Conservation (phyloP, 768 basidiomycete genomes). For the Russula dissimulans region DNA sequence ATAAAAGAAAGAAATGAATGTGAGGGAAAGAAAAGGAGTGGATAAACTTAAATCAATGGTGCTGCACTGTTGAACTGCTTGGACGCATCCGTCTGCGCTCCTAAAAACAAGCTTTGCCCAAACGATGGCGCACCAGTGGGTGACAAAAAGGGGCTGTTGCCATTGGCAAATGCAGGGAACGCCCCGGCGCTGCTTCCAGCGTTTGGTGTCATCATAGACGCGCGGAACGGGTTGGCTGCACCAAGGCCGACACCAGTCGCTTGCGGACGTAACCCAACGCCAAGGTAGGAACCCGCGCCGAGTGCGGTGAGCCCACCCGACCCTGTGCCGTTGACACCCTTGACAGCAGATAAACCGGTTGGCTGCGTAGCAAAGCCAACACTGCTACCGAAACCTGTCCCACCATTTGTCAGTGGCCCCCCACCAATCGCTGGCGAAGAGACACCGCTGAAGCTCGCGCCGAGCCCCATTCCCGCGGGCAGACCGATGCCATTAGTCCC, state of each 20-base stretch:
- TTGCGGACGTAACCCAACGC: slow-evolving; percentile 33
- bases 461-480: not conserved
- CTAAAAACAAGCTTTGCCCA: slow-evolving; percentile 18
- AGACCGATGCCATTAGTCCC: not conserved
- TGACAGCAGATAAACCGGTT: slow-evolving; percentile 12
- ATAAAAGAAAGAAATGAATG: not conserved
- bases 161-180: slow-evolving; percentile 20
- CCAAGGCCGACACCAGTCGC: slow-evolving; percentile 30
- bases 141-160: slow-evolving; percentile 17
- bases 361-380: slow-evolving; percentile 15
- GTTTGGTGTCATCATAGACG: slow-evolving; percentile 28
- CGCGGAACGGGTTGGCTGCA: slow-evolving; percentile 35
- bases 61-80: slow-evolving; percentile 32
- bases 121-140: slow-evolving; percentile 18
- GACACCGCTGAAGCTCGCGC: not conserved
- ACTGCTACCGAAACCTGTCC: slow-evolving; percentile 1
- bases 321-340: not conserved
- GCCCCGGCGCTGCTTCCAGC: slow-evolving; percentile 16
- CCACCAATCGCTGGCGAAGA: not conserved
- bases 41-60: slow-evolving; percentile 38
- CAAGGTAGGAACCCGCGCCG: slow-evolving; percentile 15
- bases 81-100: slow-evolving; percentile 19
- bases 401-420: slow-evolving; percentile 4
- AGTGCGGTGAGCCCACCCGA: slow-evolving; percentile 7
- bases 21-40: no score